A percentile compares a stretch with the other conserved stretches of the same genome.
phyloP scores from a whole-genome alignment of 2,329 filamentous ascomycete species.

The Didymella sp. region DNA sequence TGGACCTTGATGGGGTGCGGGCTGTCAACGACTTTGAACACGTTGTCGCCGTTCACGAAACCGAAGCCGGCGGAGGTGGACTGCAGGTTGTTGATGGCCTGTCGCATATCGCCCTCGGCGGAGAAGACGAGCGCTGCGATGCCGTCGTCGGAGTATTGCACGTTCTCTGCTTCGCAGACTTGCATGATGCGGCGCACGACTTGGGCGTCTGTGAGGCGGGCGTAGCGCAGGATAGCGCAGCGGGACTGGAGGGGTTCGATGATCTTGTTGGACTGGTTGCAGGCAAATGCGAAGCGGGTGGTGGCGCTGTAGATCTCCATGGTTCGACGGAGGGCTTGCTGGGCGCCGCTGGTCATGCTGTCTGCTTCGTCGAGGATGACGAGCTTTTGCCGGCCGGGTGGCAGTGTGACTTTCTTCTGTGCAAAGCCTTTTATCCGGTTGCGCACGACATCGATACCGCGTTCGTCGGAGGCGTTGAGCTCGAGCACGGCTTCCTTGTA shows the following conservation, averaged over 20 bases:
- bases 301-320: constrained; percentile 99
- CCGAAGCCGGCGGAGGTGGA: constrained; percentile 92
- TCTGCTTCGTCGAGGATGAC: constrained; percentile 98
- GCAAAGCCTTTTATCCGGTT: constrained; percentile 98
- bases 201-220: constrained; percentile 88
- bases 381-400: constrained; percentile 88
- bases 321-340: constrained; percentile 90
- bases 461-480: constrained; percentile 93
- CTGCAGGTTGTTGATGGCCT: constrained; percentile 98
- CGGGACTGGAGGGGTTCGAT: constrained; percentile 98
- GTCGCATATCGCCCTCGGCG: constrained; percentile 97
- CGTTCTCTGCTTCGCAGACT: constrained; percentile 90
- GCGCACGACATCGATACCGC: constrained; percentile 96
- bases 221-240: constrained; percentile 94
- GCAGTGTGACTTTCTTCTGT: constrained; percentile 97
- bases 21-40: constrained; percentile 96
- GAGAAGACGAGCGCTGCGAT: constrained; percentile 96
- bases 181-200: constrained; percentile 90
- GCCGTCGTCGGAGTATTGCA: constrained; percentile 90
- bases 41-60: constrained; percentile 96
- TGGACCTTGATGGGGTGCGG: constrained; percentile 98
- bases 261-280: constrained; percentile 99
- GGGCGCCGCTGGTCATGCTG: constrained; percentile 92
- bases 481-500: constrained; percentile 98
- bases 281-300: constrained; percentile 95